These are phyloP conservation scores for Thalassiosira mediterranea DNA, from an alignment of 352 stramenopile species.

Conservation along the genomic window DNA sequence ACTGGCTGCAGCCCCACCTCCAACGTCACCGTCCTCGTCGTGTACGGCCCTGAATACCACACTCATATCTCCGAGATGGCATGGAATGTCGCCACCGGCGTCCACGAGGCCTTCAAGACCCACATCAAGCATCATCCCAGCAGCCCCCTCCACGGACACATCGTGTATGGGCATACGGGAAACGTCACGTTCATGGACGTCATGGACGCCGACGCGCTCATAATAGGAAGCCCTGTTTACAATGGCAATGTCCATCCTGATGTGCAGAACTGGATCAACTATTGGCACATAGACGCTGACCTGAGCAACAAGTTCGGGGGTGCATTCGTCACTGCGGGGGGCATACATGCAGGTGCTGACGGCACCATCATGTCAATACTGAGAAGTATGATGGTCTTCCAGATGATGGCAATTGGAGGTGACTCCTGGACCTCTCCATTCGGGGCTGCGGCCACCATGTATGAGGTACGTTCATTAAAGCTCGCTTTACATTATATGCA, in stretches of 20 bases:
- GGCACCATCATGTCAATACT: constrained; percentile 88
- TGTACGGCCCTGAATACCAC: constrained; percentile 85
- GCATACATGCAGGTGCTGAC: constrained; percentile 87
- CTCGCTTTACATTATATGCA: too few species aligned
- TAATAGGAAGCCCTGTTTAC: constrained; percentile 87
- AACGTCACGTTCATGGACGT: constrained; percentile 88
- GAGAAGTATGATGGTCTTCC: constrained; percentile 89
- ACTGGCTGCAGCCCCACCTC: constrained; percentile 28
- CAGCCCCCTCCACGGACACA: constrained; percentile 40
- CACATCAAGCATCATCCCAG: constrained; percentile 64
- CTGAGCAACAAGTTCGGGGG: constrained; percentile 87
- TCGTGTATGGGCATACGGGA: constrained; percentile 58
- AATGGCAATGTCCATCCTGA: constrained; percentile 90
- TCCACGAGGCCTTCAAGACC: constrained; percentile 57
- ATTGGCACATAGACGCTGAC: constrained; percentile 84
- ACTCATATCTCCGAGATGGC: constrained; percentile 85
- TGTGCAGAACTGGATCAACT: constrained; percentile 79
- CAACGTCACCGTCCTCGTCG: constrained; percentile 62
- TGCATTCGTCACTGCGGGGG: constrained; percentile 87
- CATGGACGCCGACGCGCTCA: constrained; percentile 86
- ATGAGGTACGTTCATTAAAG: too few species aligned
- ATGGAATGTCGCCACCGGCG: constrained; percentile 77
- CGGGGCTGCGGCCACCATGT: too few species aligned
- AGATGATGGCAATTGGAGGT: too few species aligned
- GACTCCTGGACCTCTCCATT: too few species aligned